These are phyloP conservation scores for Cryptococcus sp. DNA, from an alignment of 1,284 basidiomycete genomes.

Conservation along the genomic window DNA sequence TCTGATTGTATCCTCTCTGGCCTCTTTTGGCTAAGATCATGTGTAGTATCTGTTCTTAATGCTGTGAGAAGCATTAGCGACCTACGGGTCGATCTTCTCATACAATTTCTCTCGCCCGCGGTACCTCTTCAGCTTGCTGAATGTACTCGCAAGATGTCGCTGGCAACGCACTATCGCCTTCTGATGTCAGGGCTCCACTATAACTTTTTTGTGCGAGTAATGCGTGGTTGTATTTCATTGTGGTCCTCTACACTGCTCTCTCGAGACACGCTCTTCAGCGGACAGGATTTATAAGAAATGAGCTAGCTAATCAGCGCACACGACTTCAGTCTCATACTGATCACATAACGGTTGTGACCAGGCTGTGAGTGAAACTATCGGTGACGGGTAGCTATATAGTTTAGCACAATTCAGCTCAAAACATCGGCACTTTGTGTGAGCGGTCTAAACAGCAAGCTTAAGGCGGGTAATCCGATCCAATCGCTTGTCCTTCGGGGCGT, in stretches of 20 bases:
- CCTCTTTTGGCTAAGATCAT: conserved; percentile 55
- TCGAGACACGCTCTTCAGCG: too few species aligned
- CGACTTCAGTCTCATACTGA: too few species aligned
- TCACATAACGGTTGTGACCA: too few species aligned
- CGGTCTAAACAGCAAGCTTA: conserved; percentile 16
- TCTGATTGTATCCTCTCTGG: conserved; percentile 47
- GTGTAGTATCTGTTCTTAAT: conserved; percentile 55
- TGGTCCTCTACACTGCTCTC: too few species aligned
- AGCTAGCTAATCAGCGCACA: too few species aligned
- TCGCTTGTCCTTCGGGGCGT: conserved; percentile 23
- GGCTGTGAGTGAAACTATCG: neutral
- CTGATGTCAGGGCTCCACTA: conserved; percentile 35
- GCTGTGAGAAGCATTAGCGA: conserved; percentile 45
- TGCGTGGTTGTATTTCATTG: neutral
- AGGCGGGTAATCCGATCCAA: conserved; percentile 4
- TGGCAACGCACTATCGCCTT: conserved; percentile 36
- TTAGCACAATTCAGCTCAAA: neutral
- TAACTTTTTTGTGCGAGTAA: conserved; percentile 3
- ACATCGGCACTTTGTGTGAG: conserved; percentile 9
- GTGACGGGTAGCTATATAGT: neutral
- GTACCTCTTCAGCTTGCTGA: conserved; percentile 38
- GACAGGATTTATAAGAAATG: too few species aligned
- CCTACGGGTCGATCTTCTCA: conserved; percentile 43
- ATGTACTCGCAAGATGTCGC: conserved; percentile 34
- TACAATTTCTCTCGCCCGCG: conserved; percentile 33